Evolutionary conservation across 2,329 filamentous ascomycete genomes (phyloP).

Genomic region (Penicillium sp.): DNA sequence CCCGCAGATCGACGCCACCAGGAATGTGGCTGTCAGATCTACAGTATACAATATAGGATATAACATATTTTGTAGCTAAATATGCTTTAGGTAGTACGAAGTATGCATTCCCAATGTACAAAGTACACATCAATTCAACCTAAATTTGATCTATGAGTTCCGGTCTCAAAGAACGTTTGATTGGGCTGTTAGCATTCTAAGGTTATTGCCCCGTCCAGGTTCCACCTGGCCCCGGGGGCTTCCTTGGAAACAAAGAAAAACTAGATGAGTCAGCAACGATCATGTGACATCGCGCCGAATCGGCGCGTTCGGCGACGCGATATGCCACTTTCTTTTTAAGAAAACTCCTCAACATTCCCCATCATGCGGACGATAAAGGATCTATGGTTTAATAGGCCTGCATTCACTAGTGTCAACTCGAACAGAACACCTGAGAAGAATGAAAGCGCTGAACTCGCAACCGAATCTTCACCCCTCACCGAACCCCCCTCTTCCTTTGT

Average conservation of each 20-base stretch:
- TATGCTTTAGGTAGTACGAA: neutral
- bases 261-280: neutral
- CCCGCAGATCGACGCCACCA: slow-evolving; percentile 6
- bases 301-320: slow-evolving; percentile 4
- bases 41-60: neutral
- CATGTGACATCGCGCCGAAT: slow-evolving; percentile 19
- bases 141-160: neutral
- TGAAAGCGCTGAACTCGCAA: neutral
- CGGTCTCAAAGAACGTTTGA: neutral
- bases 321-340: neutral
- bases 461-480: slow-evolving; percentile 20
- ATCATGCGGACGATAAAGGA: slow-evolving; percentile 41
- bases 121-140: neutral
- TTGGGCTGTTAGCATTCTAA: neutral
- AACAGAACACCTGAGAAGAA: neutral
- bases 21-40: slow-evolving; percentile 8
- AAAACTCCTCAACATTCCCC: slow-evolving; percentile 8
- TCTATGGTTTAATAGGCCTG: slow-evolving; percentile 48
- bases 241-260: neutral
- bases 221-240: neutral
- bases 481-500: slow-evolving; percentile 30
- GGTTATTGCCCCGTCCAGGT: neutral
- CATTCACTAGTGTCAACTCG: slow-evolving; percentile 13
- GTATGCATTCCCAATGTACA: neutral
- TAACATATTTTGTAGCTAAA: neutral